Conservation (phyloP, 1,284 basidiomycete genomes). For the Meripilus lineatus region DNA sequence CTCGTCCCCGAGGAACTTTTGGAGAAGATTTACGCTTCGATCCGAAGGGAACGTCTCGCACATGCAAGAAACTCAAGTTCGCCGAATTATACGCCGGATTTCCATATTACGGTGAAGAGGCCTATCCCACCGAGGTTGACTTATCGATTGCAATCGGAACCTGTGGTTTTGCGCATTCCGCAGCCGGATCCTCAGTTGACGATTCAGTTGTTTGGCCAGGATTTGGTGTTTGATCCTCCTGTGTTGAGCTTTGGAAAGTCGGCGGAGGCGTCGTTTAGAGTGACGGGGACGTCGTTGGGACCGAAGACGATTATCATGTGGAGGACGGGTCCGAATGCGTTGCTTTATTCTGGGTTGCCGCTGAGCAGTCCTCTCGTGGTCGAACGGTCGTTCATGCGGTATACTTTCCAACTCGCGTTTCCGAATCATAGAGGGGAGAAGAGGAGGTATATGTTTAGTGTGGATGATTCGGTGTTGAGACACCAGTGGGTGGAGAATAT, state of each 20-base stretch:
- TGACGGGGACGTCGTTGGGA: conserved; percentile 81
- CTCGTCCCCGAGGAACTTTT: conserved; percentile 72
- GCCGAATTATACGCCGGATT: conserved; percentile 39
- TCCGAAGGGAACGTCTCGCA: conserved; percentile 65
- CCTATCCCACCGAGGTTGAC: conserved; percentile 74
- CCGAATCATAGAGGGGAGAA: conserved; percentile 62
- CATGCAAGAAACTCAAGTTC: conserved; percentile 54
- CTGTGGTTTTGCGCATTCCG: conserved; percentile 79
- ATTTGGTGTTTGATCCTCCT: conserved; percentile 81
- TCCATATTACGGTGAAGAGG: conserved; percentile 65
- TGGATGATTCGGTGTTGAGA: conserved; percentile 70
- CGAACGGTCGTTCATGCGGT: conserved; percentile 90
- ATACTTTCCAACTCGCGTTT: conserved; percentile 90
- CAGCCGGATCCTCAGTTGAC: conserved; percentile 73
- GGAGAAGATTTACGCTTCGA: conserved; percentile 72
- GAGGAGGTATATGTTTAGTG: conserved; percentile 90
- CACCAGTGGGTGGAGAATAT: conserved; percentile 73
- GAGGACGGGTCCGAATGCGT: conserved; percentile 74
- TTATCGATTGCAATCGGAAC: conserved; percentile 81
- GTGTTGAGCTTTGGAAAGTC: conserved; percentile 74
- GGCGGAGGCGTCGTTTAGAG: conserved; percentile 79
- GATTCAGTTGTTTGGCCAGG: conserved; percentile 82
- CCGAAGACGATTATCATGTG: conserved; percentile 76
- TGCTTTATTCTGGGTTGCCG: conserved; percentile 76
- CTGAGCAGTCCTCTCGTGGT: conserved; percentile 72